phyloP scores from a whole-genome alignment of 805 yeast genomes.

The Kuraishia floccosa region DNA sequence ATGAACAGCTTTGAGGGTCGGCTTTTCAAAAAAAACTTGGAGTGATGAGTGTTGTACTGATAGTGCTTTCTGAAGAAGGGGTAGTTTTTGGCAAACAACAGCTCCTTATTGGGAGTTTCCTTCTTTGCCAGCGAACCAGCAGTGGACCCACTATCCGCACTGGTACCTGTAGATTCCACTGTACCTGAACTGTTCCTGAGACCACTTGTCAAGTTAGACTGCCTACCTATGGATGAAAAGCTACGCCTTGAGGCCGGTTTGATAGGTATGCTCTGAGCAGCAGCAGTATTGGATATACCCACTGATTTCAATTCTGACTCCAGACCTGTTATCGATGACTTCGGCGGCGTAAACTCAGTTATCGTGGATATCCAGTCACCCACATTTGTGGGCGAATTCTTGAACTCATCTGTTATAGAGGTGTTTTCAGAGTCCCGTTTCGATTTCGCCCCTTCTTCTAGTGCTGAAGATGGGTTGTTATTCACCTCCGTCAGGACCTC shows the following conservation, averaged over 20 bases:
- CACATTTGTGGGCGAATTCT: slow-evolving; percentile 6
- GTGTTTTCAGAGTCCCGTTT: not conserved
- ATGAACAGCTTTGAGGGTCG: slow-evolving; percentile 31
- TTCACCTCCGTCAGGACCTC: slow-evolving; percentile 20
- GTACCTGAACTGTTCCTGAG: no score
- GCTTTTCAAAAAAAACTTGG: slow-evolving; percentile 33
- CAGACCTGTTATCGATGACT: not conserved
- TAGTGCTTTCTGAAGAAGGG: slow-evolving; percentile 65
- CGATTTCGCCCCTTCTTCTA: not conserved
- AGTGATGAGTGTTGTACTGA: slow-evolving; percentile 37
- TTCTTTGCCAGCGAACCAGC: not conserved
- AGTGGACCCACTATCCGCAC: not conserved
- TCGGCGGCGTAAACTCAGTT: slow-evolving; percentile 6
- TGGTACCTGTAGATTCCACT: not conserved
- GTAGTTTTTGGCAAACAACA: slow-evolving; percentile 65
- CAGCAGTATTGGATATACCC: not conserved
- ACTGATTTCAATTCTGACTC: not conserved
- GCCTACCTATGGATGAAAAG: slow-evolving; percentile 1
- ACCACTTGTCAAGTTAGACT: slow-evolving; percentile 3
- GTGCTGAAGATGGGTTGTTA: not conserved
- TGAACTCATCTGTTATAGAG: not conserved
- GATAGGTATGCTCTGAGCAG: slow-evolving; percentile 5
- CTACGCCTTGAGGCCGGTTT: not conserved
- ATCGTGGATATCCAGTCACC: slow-evolving; percentile 13
- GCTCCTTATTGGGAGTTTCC: slow-evolving; percentile 37